Evolutionary conservation across 106 monocot species (phyloP), one percentile per base, ranked within the genome.

Genomic region (Hemerocallis citrina): DNA sequence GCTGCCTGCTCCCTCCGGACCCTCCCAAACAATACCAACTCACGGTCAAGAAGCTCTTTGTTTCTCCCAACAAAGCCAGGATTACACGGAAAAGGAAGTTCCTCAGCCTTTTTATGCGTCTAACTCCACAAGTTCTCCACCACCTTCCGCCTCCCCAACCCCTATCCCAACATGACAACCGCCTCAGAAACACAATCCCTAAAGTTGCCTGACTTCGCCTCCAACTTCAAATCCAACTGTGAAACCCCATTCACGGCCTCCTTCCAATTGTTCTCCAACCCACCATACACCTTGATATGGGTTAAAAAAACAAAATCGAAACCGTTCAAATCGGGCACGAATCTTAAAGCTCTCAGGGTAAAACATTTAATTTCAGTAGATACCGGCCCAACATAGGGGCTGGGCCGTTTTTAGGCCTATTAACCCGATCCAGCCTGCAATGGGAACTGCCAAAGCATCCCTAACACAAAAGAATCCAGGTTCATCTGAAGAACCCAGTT

Each of bases 31-130:
- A 93, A 65, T 3, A 65, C 24, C 0, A 47, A 37, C 42, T 85
- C 73, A 6, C 89, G 59, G 24, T 93, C 66, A 15, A 50, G 34
- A 6, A 89, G 54, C 56, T 93, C 93, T 10, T 69, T 69, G 37
- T 75, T 65, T 52, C 93, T 74, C 15, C 93, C 89, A 25, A 89
- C 65, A 40, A 93, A 89, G 21, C 27, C 46, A 11, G 16, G 8
- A 52, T 85, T 89, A 7, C 82, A 57, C 14, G 66, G 45, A 44
- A 85, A 85, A 1, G 89, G 89, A 54, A 77, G 36, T 44, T 93
- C 88, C 19, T 74, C 56, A 4, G 20, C 63, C 0, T 34, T 49
- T 37, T 54, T 11, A 41, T 73, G 63, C 60, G 61, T 77, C 75
- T 79, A 88, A 29, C 11, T 75, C 27, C 16, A 59, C 41, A 70